phyloP scores from a whole-genome alignment of 2,329 filamentous ascomycete species.

The Neonectria coccinea region DNA sequence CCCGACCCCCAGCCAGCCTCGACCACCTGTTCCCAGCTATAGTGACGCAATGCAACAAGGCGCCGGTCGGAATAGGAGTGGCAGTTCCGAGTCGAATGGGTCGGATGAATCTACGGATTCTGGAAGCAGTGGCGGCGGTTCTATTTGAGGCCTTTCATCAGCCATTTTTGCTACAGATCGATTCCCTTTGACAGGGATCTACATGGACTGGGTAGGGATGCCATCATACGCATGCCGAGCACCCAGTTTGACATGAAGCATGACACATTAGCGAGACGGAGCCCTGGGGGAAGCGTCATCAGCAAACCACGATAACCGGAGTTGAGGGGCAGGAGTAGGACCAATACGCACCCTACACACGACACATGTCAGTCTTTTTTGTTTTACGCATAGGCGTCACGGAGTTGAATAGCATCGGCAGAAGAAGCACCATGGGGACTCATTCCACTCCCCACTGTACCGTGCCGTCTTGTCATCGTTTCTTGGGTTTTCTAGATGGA shows the following conservation, averaged over 20 bases:
- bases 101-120: slow-evolving; percentile 28
- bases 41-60: slow-evolving; percentile 76
- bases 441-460: slow-evolving; percentile 2
- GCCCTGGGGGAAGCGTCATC: slow-evolving; percentile 19
- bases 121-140: slow-evolving; percentile 11
- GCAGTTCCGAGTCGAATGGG: slow-evolving; percentile 40
- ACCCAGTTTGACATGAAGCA: slow-evolving; percentile 18
- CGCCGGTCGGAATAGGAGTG: slow-evolving; percentile 45
- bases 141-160: slow-evolving; percentile 3
- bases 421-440: slow-evolving; percentile 16
- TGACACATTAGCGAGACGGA: slow-evolving; percentile 23
- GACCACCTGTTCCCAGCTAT: slow-evolving; percentile 84
- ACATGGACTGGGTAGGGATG: neutral
- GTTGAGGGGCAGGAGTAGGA: slow-evolving; percentile 37
- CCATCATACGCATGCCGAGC: neutral
- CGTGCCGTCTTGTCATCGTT: slow-evolving; percentile 9
- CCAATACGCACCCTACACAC: slow-evolving; percentile 28
- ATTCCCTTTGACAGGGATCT: slow-evolving; percentile 1
- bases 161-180: neutral
- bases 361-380: slow-evolving; percentile 42
- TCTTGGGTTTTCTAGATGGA: slow-evolving; percentile 37
- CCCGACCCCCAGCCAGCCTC: slow-evolving; percentile 38
- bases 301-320: slow-evolving; percentile 38
- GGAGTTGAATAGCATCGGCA: slow-evolving; percentile 44
- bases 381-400: slow-evolving; percentile 44